Evolutionary conservation across 768 basidiomycete species (phyloP).

Genomic region (Candolleomyces eurysporus): DNA sequence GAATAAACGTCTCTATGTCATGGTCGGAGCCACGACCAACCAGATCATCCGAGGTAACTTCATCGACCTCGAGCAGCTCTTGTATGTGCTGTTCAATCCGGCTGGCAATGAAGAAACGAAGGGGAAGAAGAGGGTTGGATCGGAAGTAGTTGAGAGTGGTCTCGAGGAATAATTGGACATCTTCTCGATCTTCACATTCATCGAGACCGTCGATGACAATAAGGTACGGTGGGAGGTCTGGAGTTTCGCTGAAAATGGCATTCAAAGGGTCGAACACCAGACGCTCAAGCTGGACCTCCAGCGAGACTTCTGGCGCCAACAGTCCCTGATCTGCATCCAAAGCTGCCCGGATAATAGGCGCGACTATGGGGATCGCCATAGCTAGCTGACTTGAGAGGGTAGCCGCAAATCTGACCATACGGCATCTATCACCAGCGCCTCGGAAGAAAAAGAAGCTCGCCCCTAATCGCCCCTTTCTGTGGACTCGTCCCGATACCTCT

Average conservation of each 20-base stretch:
- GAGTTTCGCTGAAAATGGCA: too few species aligned
- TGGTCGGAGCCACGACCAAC: background rate
- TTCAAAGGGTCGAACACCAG: background rate
- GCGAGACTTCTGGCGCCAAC: background rate
- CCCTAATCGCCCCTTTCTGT: background rate
- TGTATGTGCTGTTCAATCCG: background rate
- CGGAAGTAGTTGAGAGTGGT: background rate
- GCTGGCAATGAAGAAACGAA: background rate
- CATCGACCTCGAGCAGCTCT: background rate
- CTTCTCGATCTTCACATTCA: slow-evolving; percentile 4
- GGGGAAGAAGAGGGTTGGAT: background rate
- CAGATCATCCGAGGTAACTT: background rate
- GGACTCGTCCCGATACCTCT: background rate
- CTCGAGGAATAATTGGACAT: background rate
- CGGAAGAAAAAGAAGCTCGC: slow-evolving; percentile 11
- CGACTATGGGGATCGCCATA: background rate
- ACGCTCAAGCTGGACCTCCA: background rate
- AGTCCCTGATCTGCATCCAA: background rate
- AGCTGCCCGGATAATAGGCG: background rate
- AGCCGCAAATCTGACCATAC: background rate
- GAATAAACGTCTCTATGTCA: background rate
- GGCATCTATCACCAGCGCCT: background rate
- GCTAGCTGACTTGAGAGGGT: slow-evolving; percentile 6
- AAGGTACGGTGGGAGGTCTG: background rate
- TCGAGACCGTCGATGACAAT: slow-evolving; percentile 7